Conservation (phyloP, 2,329 filamentous ascomycete species). For the Pochonia chlamydosporia region DNA sequence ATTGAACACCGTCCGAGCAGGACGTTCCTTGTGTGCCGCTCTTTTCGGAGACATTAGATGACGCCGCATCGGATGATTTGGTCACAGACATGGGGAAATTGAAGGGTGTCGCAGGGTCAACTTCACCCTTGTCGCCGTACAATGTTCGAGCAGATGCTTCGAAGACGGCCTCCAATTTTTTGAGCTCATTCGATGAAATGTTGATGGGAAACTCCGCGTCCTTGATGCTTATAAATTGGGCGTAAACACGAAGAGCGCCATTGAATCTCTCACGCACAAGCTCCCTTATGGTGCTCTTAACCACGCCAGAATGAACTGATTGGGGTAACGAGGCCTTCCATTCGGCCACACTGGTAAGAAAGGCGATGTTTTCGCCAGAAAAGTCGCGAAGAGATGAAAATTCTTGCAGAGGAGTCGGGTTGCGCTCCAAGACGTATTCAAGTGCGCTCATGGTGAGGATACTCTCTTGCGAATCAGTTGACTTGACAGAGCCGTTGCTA, state of each 20-base stretch:
- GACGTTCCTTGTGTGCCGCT: not conserved
- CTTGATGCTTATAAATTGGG: conserved; percentile 50
- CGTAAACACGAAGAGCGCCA: conserved; percentile 55
- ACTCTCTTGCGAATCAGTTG: conserved; percentile 26
- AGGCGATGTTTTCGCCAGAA: conserved; percentile 66
- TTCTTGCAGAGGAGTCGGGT: conserved; percentile 53
- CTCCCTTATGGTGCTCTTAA: conserved; percentile 18
- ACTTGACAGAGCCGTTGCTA: conserved; percentile 22
- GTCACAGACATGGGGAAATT: conserved; percentile 9
- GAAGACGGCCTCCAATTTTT: conserved; percentile 49
- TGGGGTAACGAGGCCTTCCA: conserved; percentile 42
- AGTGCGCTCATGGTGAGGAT: conserved; percentile 56
- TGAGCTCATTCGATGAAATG: conserved; percentile 48
- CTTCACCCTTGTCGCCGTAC: conserved; percentile 28
- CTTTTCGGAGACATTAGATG: conserved; percentile 1
- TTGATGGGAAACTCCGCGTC: conserved; percentile 63
- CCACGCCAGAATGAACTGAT: conserved; percentile 12
- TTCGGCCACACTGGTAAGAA: conserved; percentile 50
- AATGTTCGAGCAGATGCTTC: conserved; percentile 40
- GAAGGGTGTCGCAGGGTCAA: conserved; percentile 35
- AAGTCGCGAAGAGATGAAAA: conserved; percentile 63
- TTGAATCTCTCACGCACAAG: conserved; percentile 45
- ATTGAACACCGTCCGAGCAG: conserved; percentile 15
- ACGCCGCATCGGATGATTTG: not conserved
- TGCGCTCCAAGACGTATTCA: conserved; percentile 53